Evolutionary conservation across 2,329 filamentous ascomycete genomes (phyloP).

Genomic region (Clonostachys rhizophaga): DNA sequence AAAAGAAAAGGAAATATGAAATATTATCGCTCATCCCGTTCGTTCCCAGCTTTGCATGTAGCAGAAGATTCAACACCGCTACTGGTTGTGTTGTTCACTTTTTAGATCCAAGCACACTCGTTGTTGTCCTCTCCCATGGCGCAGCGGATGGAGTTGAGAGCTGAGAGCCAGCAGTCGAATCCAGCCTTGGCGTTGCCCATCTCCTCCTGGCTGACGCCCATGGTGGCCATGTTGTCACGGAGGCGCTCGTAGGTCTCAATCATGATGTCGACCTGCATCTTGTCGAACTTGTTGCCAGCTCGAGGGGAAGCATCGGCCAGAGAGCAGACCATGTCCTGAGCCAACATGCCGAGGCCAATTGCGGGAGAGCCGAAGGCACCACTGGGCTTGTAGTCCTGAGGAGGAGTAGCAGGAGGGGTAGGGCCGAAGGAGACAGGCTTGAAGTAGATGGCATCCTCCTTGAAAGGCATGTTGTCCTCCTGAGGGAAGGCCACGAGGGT

Average conservation of each 20-base stretch:
- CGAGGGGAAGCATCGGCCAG: no score
- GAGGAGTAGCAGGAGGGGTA: constrained; percentile 15
- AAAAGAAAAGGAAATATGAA: neutral
- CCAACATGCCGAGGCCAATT: constrained; percentile 35
- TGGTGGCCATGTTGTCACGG: constrained; percentile 35
- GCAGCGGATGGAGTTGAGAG: constrained; percentile 33
- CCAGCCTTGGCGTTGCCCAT: constrained; percentile 21
- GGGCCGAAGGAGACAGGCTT: constrained; percentile 35
- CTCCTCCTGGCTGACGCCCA: constrained; percentile 24
- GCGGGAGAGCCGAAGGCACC: no score
- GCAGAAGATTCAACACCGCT: neutral
- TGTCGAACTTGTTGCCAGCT: constrained; percentile 5
- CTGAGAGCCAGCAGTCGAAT: constrained; percentile 46
- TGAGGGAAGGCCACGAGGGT: constrained; percentile 33
- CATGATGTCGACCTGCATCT: constrained; percentile 51
- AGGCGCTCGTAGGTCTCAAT: constrained; percentile 54
- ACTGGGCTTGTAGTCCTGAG: no score
- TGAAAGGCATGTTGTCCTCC: constrained; percentile 6
- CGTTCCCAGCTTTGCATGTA: constrained; percentile 4
- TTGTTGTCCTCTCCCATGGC: no score
- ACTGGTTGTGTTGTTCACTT: constrained; percentile 12
- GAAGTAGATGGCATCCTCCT: constrained; percentile 41
- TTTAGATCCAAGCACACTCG: constrained; percentile 22
- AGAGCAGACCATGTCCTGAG: constrained; percentile 32
- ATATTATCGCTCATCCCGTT: neutral